Evolutionary conservation across 1,139 yeast species (phyloP), one percentile per base, ranked within the genome.

Genomic region (Kodamaea alishanica): DNA sequence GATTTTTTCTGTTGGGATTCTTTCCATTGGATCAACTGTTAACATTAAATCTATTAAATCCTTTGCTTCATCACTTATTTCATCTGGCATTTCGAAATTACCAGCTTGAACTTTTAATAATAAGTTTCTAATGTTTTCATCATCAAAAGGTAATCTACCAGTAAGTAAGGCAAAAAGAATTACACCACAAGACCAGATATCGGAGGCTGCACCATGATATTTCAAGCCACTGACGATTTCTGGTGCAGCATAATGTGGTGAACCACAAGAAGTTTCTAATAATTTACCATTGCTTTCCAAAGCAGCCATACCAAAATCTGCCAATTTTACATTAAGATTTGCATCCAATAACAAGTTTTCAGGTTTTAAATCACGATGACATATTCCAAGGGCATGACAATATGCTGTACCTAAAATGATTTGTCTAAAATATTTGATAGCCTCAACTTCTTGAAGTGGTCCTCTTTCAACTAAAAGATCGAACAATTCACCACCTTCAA

Each of bases 261-360:
- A 81, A 3, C 94, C 95, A 66, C 95, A 84, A 9, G 86, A 78
- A 7, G 95, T 84, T 57, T 83, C 89, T 39, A 84, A 65, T 41
- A 84, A 63, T 58, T 78, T 80, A 32, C 83, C 85, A 42, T 81
- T 80, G 45, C 83, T 74, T 59, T 84, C 90, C 47, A 84, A 65
- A 23, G 94, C 92, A 23, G 94, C 94, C 94, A 84, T 84, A 36
- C 94, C 95, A 54, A 84, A 84, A 61, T 84, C 95, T 6, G 94
- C 95, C 49, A 84, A 77, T 54, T 84, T 84, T 38, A 84, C 84
- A 48, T 79, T 81, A 40, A 79, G 71, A 39, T 79, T 71, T 33
- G 77, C 76, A 58, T 84, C 92, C 28, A 84, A 63, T 41, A 84
- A 60, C 42, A 84, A 66, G 59, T 84, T 84, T 55, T 84, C 95